Evolutionary conservation across 192 early-diverging fungal species (phyloP).

Genomic region (Chytriomyces confervae): DNA sequence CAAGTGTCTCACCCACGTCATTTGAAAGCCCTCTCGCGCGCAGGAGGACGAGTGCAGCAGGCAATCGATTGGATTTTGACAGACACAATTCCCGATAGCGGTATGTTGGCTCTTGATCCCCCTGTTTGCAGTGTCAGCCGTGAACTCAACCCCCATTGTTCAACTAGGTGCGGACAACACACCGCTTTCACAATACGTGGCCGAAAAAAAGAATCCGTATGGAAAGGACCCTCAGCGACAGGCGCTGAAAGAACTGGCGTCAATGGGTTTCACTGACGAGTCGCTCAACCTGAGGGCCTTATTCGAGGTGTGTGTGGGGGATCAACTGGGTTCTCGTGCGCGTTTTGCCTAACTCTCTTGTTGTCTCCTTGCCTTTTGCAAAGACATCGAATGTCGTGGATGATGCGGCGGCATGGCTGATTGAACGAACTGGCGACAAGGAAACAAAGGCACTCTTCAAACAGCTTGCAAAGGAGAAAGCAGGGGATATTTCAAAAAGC

Average conservation of each 20-base stretch:
- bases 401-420: constrained; percentile 22
- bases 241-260: not conserved
- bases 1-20: not conserved
- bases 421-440: constrained; percentile 26
- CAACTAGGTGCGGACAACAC: constrained; percentile 4
- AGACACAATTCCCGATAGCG: constrained; percentile 18
- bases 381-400: constrained; percentile 12
- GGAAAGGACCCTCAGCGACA: not conserved
- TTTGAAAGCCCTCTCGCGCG: constrained; percentile 13
- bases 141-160: not conserved
- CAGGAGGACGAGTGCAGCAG: constrained; percentile 32
- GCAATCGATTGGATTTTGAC: constrained; percentile 37
- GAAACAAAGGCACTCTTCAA: constrained; percentile 19
- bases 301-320: constrained; percentile 8
- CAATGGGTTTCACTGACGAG: constrained; percentile 30
- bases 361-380: not conserved
- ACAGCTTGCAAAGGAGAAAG: not conserved
- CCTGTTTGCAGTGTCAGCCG: not conserved
- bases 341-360: not conserved
- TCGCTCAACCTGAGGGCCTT: constrained; percentile 14
- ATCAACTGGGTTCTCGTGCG: not conserved
- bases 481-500: not conserved
- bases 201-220: constrained; percentile 4
- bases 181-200: constrained; percentile 5
- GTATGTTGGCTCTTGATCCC: not conserved